Percentiles rank a stretch among this genome's conserved stretches.
Conservation (phyloP, 2,329 filamentous ascomycete genomes). For the Cercospora beticola region DNA sequence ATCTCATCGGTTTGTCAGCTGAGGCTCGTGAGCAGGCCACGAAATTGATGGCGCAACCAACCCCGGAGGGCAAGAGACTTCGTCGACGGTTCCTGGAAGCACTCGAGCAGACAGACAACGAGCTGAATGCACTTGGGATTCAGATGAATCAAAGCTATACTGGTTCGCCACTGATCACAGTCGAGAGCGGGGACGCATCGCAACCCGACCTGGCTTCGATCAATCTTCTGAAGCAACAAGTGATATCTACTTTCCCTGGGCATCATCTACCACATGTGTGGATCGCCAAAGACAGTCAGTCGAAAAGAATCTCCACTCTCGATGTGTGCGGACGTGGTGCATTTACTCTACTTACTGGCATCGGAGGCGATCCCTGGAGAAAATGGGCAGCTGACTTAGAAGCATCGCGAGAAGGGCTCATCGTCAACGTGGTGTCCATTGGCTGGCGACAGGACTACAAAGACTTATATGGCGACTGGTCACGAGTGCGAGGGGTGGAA, state of each 20-base stretch:
- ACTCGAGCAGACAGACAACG: conserved; percentile 17
- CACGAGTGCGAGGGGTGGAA: conserved; percentile 50
- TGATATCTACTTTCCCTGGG: conserved; percentile 50
- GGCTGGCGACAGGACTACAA: conserved; percentile 50
- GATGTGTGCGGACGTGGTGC: conserved; percentile 57
- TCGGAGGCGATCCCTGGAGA: conserved; percentile 55
- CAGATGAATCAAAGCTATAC: conserved; percentile 59
- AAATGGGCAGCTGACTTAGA: conserved; percentile 44
- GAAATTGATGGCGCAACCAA: neutral
- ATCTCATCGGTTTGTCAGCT: conserved; percentile 13
- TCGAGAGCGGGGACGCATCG: conserved; percentile 37
- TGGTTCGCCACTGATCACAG: conserved; percentile 44
- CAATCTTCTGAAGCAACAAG: neutral
- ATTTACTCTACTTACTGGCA: conserved; percentile 45
- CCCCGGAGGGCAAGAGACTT: conserved; percentile 18
- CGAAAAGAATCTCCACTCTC: conserved; percentile 52
- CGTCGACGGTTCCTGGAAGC: conserved; percentile 36
- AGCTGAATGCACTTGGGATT: conserved; percentile 54
- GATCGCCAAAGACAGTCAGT: conserved; percentile 53
- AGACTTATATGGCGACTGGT: conserved; percentile 61
- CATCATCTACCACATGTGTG: conserved; percentile 60
- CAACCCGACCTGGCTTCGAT: conserved; percentile 43
- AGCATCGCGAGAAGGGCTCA: conserved; percentile 34
- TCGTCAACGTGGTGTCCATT: conserved; percentile 47
- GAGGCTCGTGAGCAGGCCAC: conserved; percentile 39